A percentile compares a stretch with the other conserved stretches of the same genome.
Conservation (phyloP, 1,284 basidiomycete genomes). For the Ganoderma sinense region DNA sequence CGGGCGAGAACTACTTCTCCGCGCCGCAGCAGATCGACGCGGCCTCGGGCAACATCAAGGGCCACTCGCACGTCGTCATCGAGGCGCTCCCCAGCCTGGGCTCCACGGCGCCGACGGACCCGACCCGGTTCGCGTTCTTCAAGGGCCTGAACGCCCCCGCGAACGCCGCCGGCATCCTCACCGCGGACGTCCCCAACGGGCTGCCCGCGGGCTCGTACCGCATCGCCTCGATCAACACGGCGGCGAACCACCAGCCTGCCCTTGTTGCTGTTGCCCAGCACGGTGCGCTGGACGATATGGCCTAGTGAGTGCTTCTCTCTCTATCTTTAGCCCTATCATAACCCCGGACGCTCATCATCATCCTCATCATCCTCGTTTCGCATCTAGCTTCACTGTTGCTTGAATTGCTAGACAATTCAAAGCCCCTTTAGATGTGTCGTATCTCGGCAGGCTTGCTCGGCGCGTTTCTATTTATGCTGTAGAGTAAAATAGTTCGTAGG, state of each 20-base stretch:
- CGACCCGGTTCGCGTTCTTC: conserved; percentile 70
- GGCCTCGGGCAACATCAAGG: conserved; percentile 55
- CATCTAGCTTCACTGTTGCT: conserved; percentile 23
- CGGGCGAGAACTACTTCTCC: conserved; percentile 65
- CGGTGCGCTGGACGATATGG: conserved; percentile 54
- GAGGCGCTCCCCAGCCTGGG: conserved; percentile 56
- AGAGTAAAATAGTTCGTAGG: conserved; percentile 1
- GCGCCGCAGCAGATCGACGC: conserved; percentile 68
- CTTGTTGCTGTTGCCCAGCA: conserved; percentile 59
- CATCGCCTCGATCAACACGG: conserved; percentile 60
- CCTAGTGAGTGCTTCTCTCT: conserved; percentile 45
- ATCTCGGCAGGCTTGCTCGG: neutral
- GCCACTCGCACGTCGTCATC: conserved; percentile 71
- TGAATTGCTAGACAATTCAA: conserved; percentile 8
- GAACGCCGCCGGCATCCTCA: conserved; percentile 55
- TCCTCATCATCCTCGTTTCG: neutral
- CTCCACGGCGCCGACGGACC: conserved; percentile 60
- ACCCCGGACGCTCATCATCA: neutral
- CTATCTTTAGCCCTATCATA: too few relatives aligned
- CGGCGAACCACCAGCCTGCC: conserved; percentile 69
- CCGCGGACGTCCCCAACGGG: conserved; percentile 53
- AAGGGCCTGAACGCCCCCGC: conserved; percentile 62
- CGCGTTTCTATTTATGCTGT: neutral
- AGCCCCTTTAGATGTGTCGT: neutral
- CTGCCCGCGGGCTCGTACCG: conserved; percentile 67